These are phyloP conservation scores for Scedosporium apiospermum DNA, from an alignment of 2,329 filamentous ascomycete genomes.

Conservation along the genomic window DNA sequence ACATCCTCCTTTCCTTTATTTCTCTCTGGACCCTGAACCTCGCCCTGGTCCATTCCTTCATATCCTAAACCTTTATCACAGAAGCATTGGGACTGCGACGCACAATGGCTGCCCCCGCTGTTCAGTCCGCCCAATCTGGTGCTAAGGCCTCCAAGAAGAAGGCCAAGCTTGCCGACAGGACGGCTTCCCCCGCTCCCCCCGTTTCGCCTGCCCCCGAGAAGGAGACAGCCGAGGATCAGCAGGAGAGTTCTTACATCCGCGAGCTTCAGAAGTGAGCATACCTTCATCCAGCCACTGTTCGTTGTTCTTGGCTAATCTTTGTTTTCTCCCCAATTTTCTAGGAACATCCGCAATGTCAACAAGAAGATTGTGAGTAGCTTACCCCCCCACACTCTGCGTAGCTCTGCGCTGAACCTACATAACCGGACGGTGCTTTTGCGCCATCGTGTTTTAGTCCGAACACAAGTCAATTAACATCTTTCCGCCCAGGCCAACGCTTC, in stretches of 20 bases:
- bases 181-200: constrained; percentile 45
- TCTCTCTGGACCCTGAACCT: background rate
- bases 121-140: constrained; percentile 24
- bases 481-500: constrained; percentile 51
- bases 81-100: background rate
- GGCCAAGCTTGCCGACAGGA: constrained; percentile 39
- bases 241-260: constrained; percentile 72
- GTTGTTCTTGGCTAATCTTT: constrained; percentile 10
- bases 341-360: constrained; percentile 81
- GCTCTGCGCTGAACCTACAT: background rate
- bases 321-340: constrained; percentile 23
- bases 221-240: constrained; percentile 44
- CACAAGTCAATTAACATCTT: background rate
- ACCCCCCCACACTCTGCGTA: constrained; percentile 6
- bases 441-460: background rate
- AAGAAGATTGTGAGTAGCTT: constrained; percentile 76
- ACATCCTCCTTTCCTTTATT: background rate
- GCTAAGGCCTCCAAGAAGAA: constrained; percentile 60
- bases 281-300: background rate
- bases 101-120: constrained; percentile 52
- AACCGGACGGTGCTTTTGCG: background rate
- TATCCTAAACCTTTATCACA: background rate
- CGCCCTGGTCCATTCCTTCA: background rate
- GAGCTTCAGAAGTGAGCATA: constrained; percentile 75
- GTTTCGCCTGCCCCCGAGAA: constrained; percentile 38